phyloP scores from a whole-genome alignment of 2,329 filamentous ascomycete species.

The Botrytis galanthina region DNA sequence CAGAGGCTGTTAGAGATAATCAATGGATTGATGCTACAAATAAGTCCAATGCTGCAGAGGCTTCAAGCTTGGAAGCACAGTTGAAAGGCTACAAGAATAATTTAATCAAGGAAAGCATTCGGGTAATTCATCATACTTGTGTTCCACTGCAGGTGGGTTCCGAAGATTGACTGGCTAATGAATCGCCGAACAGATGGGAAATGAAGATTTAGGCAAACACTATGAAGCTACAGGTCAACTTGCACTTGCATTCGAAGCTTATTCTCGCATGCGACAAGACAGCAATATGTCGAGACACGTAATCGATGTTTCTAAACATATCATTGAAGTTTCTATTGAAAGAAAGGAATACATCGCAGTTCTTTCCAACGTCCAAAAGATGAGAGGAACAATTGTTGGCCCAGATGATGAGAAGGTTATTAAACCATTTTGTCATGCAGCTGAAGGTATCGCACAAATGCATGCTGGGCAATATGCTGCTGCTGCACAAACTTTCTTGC shows the following conservation, averaged over 20 bases:
- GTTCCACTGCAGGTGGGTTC: background rate
- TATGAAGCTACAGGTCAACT: slow-evolving; percentile 77
- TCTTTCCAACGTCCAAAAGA: slow-evolving; percentile 63
- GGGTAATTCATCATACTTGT: slow-evolving; percentile 53
- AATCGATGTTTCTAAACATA: slow-evolving; percentile 74
- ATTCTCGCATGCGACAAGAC: slow-evolving; percentile 83
- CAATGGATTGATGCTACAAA: slow-evolving; percentile 73
- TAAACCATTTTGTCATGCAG: slow-evolving; percentile 54
- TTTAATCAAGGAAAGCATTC: slow-evolving; percentile 92
- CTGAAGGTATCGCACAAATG: slow-evolving; percentile 60
- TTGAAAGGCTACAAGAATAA: slow-evolving; percentile 95
- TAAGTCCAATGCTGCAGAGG: slow-evolving; percentile 66
- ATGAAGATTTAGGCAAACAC: slow-evolving; percentile 87
- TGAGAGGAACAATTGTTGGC: slow-evolving; percentile 48
- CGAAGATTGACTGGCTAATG: background rate
- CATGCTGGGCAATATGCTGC: slow-evolving; percentile 56
- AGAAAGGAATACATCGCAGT: slow-evolving; percentile 75
- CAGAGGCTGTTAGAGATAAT: slow-evolving; percentile 64
- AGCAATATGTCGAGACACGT: slow-evolving; percentile 82
- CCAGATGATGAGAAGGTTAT: slow-evolving; percentile 47
- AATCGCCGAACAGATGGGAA: slow-evolving; percentile 68
- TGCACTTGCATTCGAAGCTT: slow-evolving; percentile 70
- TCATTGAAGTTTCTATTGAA: slow-evolving; percentile 73
- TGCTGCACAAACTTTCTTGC: slow-evolving; percentile 67
- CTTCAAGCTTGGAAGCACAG: slow-evolving; percentile 75